These are phyloP conservation scores for Plasmopara muralis DNA, from an alignment of 352 stramenopile genomes.

Conservation along the genomic window DNA sequence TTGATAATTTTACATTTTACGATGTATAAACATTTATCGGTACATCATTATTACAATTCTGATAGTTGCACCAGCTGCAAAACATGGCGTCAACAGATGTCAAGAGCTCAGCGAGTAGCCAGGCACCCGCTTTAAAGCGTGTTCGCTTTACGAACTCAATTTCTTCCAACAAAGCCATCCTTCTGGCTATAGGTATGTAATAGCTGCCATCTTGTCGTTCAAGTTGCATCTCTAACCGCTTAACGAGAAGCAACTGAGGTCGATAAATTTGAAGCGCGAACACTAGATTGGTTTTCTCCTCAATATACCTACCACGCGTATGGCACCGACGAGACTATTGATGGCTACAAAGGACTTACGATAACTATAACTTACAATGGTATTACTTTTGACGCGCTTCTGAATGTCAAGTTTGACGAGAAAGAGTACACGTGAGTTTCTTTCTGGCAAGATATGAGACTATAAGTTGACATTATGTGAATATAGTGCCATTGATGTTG, in stretches of 20 bases:
- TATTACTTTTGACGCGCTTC: slow-evolving; percentile 51
- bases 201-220: slow-evolving; percentile 1
- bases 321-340: slow-evolving; percentile 60
- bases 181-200: slow-evolving; percentile 48
- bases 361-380: slow-evolving; percentile 58
- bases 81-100: slow-evolving; percentile 31
- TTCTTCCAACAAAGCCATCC: slow-evolving; percentile 43
- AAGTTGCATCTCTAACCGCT: neutral
- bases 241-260: slow-evolving; percentile 27
- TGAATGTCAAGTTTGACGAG: slow-evolving; percentile 50
- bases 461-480: neutral
- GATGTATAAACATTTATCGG: too few relatives aligned
- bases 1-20: neutral
- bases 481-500: slow-evolving; percentile 44
- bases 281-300: slow-evolving; percentile 46
- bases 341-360: slow-evolving; percentile 51
- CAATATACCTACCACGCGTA: slow-evolving; percentile 82
- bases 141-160: slow-evolving; percentile 50
- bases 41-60: too few relatives aligned
- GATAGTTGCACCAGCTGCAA: too few relatives aligned
- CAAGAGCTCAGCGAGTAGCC: slow-evolving; percentile 11
- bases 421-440: slow-evolving; percentile 36
- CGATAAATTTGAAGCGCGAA: slow-evolving; percentile 35
- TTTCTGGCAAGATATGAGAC: neutral
- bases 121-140: slow-evolving; percentile 36